Percentiles rank a stretch among this genome's conserved stretches.
These are phyloP conservation scores for Cryphonectria naterciae DNA, from an alignment of 2,329 filamentous ascomycete species.

Conservation along the genomic window DNA sequence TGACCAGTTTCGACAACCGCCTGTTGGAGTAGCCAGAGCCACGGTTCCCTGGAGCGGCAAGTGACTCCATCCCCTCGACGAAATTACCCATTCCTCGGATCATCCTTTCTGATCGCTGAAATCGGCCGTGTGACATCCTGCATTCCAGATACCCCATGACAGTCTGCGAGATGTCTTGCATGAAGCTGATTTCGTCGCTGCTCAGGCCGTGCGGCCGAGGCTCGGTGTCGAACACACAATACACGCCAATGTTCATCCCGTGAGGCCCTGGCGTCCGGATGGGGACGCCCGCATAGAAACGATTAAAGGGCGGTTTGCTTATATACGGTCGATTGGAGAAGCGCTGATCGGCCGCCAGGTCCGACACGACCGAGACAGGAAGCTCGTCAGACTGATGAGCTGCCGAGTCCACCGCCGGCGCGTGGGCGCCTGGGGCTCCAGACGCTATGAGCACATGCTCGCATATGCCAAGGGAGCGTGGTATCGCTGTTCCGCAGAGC, in stretches of 20 bases:
- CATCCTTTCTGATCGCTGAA: conserved; percentile 43
- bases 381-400: conserved; percentile 28
- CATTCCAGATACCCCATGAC: conserved; percentile 45
- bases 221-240: conserved; percentile 40
- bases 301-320: conserved; percentile 31
- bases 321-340: conserved; percentile 37
- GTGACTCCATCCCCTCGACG: conserved; percentile 37
- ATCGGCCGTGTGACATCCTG: conserved; percentile 34
- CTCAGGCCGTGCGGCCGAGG: conserved; percentile 35
- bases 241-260: conserved; percentile 49
- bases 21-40: conserved; percentile 16
- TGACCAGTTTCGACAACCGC: conserved; percentile 3
- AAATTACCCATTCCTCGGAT: conserved; percentile 42
- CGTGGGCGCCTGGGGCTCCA: neutral
- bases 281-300: conserved; percentile 48
- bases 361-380: conserved; percentile 40
- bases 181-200: conserved; percentile 35
- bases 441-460: conserved; percentile 35
- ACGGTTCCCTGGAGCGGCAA: neutral
- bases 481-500: conserved; percentile 39
- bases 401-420: neutral
- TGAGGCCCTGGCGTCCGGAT: conserved; percentile 40
- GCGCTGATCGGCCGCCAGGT: conserved; percentile 39
- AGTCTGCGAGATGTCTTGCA: conserved; percentile 35
- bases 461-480: conserved; percentile 38